Evolutionary conservation across 2,329 filamentous ascomycete species (phyloP).

Genomic region (Calonectria fujianensis): DNA sequence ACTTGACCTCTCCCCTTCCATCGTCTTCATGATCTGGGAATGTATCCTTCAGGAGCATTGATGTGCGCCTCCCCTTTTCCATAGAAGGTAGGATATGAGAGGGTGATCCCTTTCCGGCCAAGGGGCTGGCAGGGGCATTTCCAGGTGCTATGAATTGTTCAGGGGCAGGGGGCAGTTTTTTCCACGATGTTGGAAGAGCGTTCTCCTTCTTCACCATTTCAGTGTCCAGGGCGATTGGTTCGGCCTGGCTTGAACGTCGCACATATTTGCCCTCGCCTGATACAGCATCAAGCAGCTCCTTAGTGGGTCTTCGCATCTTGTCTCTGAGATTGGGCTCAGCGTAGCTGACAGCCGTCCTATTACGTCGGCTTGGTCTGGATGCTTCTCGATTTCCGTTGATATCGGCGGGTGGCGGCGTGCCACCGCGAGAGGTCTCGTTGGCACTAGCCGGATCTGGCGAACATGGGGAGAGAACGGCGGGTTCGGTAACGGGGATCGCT

Average conservation of each 20-base stretch:
- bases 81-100: slow-evolving; percentile 57
- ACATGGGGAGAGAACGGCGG: slow-evolving; percentile 66
- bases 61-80: slow-evolving; percentile 65
- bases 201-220: slow-evolving; percentile 60
- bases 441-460: slow-evolving; percentile 68
- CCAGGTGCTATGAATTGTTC: slow-evolving; percentile 42
- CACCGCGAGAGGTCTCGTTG: slow-evolving; percentile 62
- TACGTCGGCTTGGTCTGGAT: slow-evolving; percentile 79
- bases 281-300: slow-evolving; percentile 85
- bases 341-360: slow-evolving; percentile 83
- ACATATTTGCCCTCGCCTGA: slow-evolving; percentile 75
- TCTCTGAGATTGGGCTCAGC: slow-evolving; percentile 87
- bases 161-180: slow-evolving; percentile 52
- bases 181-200: slow-evolving; percentile 56
- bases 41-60: slow-evolving; percentile 52
- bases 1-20: slow-evolving; percentile 40
- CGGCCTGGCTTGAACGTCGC: slow-evolving; percentile 63
- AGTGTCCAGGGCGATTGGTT: slow-evolving; percentile 52
- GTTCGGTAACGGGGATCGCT: slow-evolving; percentile 60
- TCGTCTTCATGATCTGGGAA: slow-evolving; percentile 38
- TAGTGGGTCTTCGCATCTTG: slow-evolving; percentile 89
- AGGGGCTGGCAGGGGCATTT: slow-evolving; percentile 61
- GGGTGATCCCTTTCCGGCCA: slow-evolving; percentile 63
- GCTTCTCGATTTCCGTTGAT: slow-evolving; percentile 74
- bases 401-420: slow-evolving; percentile 77